Base-by-base conservation (phyloP, 1,284 basidiomycete genomes). In the Cutaneotrichosporon cyanovorans region DNA sequence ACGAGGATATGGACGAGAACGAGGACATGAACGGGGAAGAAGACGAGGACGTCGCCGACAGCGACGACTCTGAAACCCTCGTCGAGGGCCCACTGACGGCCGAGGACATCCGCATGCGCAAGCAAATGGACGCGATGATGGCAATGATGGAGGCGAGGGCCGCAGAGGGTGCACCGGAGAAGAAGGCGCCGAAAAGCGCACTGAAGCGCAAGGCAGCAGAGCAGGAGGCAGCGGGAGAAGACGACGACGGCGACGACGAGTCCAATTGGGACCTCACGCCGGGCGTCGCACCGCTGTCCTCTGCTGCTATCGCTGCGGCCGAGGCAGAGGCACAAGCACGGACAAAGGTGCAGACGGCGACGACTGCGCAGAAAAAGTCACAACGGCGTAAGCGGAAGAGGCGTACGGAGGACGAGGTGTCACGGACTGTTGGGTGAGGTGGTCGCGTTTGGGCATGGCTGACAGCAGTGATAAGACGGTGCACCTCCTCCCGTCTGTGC, bases 101-200 rank as follows among this genome's bases (percentile, higher is more conserved):
- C 9, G 41, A 46, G 18, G 56, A 55, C 20, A 52, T 49, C 31
- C 39, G 39, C 9, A 43, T 57, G 36, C 57, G 59, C 31, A 53
- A 45, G 20, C 37, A 48, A 34, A 66, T 66, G 62, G 61, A 66
- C 57, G 58, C 55, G 20, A 56, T 56, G 50, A 52, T 56, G 45
- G 50, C 54, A 5, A 60, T 60, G 39, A 66, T 66, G 64, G 61
- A 64, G 42, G 52, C 57, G 50, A 58, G 60, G 14, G 64, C 61
- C 23, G 42, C 40, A 5, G 49, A 56, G 21, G 58, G 25, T 35
- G 22, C 22, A n/a, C 37, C 34, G 16, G 32, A 30, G 30, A 44
- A 43, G 43, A 37, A 20, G 5, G 28, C n/a, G n/a, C 23, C 34
- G 20, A 30, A 39, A 37, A 15, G 23, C 12, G 30, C 37, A 9